Evolutionary conservation across 345 rosid genomes (phyloP), one percentile per base, ranked within the genome.

Genomic region (Anastatica hierochuntica): DNA sequence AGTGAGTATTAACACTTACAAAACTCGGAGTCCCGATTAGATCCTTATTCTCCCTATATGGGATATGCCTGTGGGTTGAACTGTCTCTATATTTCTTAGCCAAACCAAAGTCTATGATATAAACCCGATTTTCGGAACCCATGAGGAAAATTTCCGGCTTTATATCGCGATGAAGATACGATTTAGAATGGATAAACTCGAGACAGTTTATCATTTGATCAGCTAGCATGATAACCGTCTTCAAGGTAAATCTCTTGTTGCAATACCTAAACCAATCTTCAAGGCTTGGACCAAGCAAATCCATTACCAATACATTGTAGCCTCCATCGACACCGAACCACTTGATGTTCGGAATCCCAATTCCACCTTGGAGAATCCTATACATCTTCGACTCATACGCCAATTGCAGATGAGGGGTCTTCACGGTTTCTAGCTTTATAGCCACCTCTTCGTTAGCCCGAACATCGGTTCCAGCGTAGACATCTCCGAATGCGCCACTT

Each of bases 1-100:
- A 77, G 77, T 94, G 99, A 68, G 99, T 94, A 63, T 88, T 88
- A 90, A 83, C 81, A 85, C 99, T 94, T 18, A 97, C 99, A 77
- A 88, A 94, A 80, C 99, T 83, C 37, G 99, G 94, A 55, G 99
- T 94, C 64, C 99, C 97, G 10, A 83, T 88, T 62, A 94, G 72
- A 68, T 82, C 83, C 65, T 94, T 94, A 66, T 94, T 94, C 67
- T 94, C 99, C 75, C 98, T 79, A 73, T 85, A 85, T 51, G 88
- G 85, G 69, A 89, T 89, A 59, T 89, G 97, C 21, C 81, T 79
- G 54, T 81, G 95, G 0, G 89, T 89, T 42, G 82, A 68, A 43
- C 75, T 72, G 77, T 89, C 97, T 71, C 94, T 76, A 49, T 83
- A 89, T 61, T 85, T 89, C 81, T 85, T 89, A 57, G 95, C 95